Conservation (phyloP, 257 asterid genomes). For the Voacanga thouarsii region DNA sequence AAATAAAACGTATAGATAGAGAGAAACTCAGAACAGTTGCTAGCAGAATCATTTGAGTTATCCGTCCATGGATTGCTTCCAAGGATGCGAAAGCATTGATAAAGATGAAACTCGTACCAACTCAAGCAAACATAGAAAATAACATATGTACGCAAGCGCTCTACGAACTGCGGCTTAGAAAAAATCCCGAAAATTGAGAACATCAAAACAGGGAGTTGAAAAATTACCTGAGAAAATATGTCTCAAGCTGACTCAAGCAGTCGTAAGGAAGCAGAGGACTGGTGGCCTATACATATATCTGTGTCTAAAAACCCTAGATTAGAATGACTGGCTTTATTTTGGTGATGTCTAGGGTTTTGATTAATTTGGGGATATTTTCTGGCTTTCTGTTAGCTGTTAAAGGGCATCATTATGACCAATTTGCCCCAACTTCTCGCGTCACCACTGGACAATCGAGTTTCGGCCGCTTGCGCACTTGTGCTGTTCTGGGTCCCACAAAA, state of each 20-base stretch:
- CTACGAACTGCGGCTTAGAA: neutral
- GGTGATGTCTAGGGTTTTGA: constrained; percentile 19
- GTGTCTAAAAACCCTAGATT: neutral
- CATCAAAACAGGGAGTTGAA: neutral
- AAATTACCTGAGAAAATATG: neutral
- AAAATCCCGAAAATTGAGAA: neutral
- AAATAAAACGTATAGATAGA: neutral
- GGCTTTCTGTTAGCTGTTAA: neutral
- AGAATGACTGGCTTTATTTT: neutral
- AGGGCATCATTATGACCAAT: neutral
- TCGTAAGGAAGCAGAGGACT: neutral
- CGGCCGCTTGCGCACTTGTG: neutral
- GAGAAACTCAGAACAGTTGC: neutral
- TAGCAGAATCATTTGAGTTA: neutral
- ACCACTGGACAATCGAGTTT: neutral
- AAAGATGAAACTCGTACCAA: neutral
- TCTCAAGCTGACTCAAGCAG: neutral
- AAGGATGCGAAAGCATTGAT: neutral
- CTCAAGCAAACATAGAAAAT: neutral
- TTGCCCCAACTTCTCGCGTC: constrained; percentile 8
- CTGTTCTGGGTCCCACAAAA: too few species aligned
- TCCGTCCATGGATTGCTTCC: neutral
- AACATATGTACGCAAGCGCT: neutral
- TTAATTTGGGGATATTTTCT: constrained; percentile 4
- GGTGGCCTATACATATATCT: neutral